A percentile compares a stretch with the other conserved stretches of the same genome.
phyloP scores from a whole-genome alignment of 371 early-diverging fungal species.

The Syncephalis plumigaleata region DNA sequence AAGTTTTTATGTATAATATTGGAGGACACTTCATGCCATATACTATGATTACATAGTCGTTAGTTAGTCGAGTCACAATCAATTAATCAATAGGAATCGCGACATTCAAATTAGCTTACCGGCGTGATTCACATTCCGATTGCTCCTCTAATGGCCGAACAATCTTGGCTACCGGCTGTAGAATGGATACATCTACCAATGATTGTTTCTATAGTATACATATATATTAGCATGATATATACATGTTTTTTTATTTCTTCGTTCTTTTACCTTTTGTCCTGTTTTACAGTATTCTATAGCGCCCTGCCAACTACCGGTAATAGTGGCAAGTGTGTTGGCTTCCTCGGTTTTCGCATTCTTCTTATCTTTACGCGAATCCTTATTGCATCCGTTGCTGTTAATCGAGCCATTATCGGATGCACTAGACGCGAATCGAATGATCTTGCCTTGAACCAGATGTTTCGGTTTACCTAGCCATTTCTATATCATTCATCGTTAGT shows the following conservation, averaged over 20 bases:
- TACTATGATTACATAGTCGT: not conserved
- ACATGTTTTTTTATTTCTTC: conserved; percentile 14
- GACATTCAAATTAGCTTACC: conserved; percentile 4
- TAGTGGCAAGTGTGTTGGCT: conserved; percentile 21
- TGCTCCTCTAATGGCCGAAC: conserved; percentile 32
- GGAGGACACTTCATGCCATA: conserved; percentile 25
- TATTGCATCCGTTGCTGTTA: conserved; percentile 10
- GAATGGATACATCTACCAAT: conserved; percentile 26
- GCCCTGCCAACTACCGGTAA: conserved; percentile 41
- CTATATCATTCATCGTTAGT: conserved; percentile 4
- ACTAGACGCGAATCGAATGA: conserved; percentile 28
- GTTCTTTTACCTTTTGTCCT: too few species aligned
- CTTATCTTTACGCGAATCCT: conserved; percentile 14
- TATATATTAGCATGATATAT: conserved; percentile 7
- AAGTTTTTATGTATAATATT: conserved; percentile 19
- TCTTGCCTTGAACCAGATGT: conserved; percentile 22
- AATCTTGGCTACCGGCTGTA: conserved; percentile 20
- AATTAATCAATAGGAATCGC: too few species aligned
- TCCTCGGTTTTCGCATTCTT: conserved; percentile 22
- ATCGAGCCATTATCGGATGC: conserved; percentile 3
- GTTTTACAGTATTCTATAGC: too few species aligned
- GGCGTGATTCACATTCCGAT: conserved; percentile 31
- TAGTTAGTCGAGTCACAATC: not conserved
- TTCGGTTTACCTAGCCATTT: conserved; percentile 29
- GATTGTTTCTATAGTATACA: conserved; percentile 7